These are phyloP conservation scores for Aspergillus taichungensis DNA, from an alignment of 495 filamentous ascomycete species.

Conservation along the genomic window DNA sequence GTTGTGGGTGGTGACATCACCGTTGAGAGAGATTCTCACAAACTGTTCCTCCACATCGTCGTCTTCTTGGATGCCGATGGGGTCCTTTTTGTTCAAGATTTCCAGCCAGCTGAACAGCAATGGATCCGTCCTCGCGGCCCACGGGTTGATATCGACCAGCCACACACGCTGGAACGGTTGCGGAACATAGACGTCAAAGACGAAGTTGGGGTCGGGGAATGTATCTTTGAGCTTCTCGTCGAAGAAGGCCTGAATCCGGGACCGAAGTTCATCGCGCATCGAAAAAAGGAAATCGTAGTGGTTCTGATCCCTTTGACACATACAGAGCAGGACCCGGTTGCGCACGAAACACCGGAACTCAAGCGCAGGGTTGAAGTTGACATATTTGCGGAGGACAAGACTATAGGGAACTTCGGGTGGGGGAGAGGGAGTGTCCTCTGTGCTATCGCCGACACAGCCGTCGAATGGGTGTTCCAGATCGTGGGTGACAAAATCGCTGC, in stretches of 20 bases:
- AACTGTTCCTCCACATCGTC: constrained; percentile 24
- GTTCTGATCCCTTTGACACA: constrained; percentile 84
- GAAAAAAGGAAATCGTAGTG: constrained; percentile 73
- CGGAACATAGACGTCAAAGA: constrained; percentile 86
- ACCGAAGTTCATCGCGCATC: constrained; percentile 53
- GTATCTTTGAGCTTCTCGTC: constrained; percentile 56
- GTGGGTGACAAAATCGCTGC: constrained; percentile 85
- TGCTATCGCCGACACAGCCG: constrained; percentile 48
- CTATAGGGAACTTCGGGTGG: constrained; percentile 47
- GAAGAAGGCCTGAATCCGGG: constrained; percentile 64
- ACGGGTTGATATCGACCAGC: constrained; percentile 92
- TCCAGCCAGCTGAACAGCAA: constrained; percentile 88
- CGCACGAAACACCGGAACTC: constrained; percentile 96
- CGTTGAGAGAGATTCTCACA: constrained; percentile 33
- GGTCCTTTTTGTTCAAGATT: constrained; percentile 61
- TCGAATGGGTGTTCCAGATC: constrained; percentile 91
- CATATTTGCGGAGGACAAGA: constrained; percentile 77
- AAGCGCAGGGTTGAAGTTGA: constrained; percentile 77
- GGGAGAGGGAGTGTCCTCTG: constrained; percentile 9
- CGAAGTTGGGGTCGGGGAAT: constrained; percentile 77
- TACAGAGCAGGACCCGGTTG: constrained; percentile 63
- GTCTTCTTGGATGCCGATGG: constrained; percentile 28
- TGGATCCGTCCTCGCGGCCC: constrained; percentile 83
- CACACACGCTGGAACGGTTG: constrained; percentile 68
- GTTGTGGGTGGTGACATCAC: constrained; percentile 8